Percentiles rank a stretch among this genome's conserved stretches.
These are phyloP conservation scores for Aspergillus mulundensis DNA, from an alignment of 495 filamentous ascomycete species.

Conservation along the genomic window DNA sequence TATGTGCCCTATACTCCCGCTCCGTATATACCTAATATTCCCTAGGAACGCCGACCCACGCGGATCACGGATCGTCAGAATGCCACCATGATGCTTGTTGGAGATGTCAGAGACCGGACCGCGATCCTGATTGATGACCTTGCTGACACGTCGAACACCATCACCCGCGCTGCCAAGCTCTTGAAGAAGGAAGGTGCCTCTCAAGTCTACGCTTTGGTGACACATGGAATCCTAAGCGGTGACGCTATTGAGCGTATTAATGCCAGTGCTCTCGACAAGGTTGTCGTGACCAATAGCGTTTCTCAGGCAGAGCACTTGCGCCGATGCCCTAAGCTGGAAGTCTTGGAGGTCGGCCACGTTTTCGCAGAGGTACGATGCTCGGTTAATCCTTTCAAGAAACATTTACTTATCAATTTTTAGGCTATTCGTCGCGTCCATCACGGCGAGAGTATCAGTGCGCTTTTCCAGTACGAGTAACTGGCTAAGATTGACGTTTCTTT, in stretches of 20 bases:
- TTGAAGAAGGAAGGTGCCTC: conserved; percentile 90
- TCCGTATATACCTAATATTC: conserved; percentile 19
- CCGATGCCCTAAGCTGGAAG: conserved; percentile 79
- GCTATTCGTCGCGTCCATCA: conserved; percentile 96
- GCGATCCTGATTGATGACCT: conserved; percentile 93
- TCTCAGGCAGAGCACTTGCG: conserved; percentile 77
- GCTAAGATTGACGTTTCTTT: conserved; percentile 1
- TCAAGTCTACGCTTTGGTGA: conserved; percentile 83
- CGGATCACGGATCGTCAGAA: conserved; percentile 91
- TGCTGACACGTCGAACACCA: conserved; percentile 93
- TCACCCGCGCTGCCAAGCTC: conserved; percentile 93
- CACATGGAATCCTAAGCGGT: conserved; percentile 89
- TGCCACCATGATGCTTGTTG: conserved; percentile 97
- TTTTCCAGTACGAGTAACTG: conserved; percentile 80
- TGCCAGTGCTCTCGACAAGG: conserved; percentile 79
- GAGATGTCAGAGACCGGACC: conserved; percentile 74
- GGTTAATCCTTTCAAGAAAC: conserved; percentile 7
- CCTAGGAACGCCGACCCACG: conserved; percentile 91
- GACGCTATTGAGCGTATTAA: conserved; percentile 95
- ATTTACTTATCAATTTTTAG: conserved; percentile 35
- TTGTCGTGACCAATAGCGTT: conserved; percentile 92
- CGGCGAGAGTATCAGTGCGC: conserved; percentile 94
- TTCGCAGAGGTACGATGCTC: conserved; percentile 73
- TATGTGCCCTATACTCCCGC: conserved; percentile 37
- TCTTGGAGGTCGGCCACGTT: conserved; percentile 84